A percentile compares a stretch with the other conserved stretches of the same genome.
Evolutionary conservation across 805 yeast species (phyloP).

Genomic region (Grigorovia transvaalensis): DNA sequence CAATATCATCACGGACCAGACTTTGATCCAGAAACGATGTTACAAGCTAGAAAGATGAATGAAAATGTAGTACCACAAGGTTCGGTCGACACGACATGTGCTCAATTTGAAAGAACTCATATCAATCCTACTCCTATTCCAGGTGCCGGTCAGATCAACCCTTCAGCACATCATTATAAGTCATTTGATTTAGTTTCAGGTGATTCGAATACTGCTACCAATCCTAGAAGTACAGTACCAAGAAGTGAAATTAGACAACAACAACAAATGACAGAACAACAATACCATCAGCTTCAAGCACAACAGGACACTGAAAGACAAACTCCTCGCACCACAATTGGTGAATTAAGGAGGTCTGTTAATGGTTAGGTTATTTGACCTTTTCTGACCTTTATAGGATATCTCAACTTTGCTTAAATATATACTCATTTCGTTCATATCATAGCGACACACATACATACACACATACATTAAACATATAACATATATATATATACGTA

Average conservation of each 20-base stretch:
- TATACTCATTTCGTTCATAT: neutral
- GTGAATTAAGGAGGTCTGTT: constrained; percentile 1
- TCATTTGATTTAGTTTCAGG: constrained; percentile 6
- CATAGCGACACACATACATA: neutral
- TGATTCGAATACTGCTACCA: neutral
- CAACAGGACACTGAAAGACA: neutral
- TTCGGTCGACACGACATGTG: constrained; percentile 5
- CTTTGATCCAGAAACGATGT: constrained; percentile 4
- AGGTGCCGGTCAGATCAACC: constrained; percentile 9
- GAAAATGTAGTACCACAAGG: constrained; percentile 5
- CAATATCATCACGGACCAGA: neutral
- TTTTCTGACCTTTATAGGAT: neutral
- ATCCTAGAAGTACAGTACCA: neutral
- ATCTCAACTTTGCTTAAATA: no score
- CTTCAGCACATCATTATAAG: constrained; percentile 2
- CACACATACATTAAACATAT: no score
- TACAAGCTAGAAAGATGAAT: constrained; percentile 10
- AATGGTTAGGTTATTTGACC: neutral
- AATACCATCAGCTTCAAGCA: neutral
- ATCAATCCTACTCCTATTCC: constrained; percentile 9
- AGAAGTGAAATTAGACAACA: constrained; percentile 1
- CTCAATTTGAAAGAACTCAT: constrained; percentile 5
- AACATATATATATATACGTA: no score
- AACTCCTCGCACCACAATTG: neutral
- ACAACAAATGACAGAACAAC: neutral